Evolutionary conservation across 2,329 filamentous ascomycete genomes (phyloP).

Genomic region (Paecilomyces formosus): DNA sequence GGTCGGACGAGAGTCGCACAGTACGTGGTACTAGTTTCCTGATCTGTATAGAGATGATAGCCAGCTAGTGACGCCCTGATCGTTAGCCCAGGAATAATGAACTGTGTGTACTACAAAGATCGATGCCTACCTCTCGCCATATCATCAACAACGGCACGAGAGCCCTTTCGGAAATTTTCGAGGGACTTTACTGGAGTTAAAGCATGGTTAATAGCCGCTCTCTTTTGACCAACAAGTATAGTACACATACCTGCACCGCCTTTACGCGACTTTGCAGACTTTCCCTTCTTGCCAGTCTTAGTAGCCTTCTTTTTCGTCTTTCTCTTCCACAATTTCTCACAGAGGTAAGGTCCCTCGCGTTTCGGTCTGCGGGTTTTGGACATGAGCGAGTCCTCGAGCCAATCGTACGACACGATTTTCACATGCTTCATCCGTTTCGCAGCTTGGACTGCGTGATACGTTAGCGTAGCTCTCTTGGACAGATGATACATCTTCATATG

Average conservation of each 20-base stretch:
- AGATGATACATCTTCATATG: background rate
- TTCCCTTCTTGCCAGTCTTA: conserved; percentile 1
- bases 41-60: conserved; percentile 60
- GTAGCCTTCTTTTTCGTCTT: conserved; percentile 13
- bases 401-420: conserved; percentile 41
- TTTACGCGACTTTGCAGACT: background rate
- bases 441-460: conserved; percentile 26
- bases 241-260: conserved; percentile 2
- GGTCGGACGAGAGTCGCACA: conserved; percentile 53
- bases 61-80: conserved; percentile 36
- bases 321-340: conserved; percentile 30
- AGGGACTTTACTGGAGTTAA: conserved; percentile 5
- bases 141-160: conserved; percentile 10
- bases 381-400: conserved; percentile 39
- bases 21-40: conserved; percentile 53
- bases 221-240: background rate
- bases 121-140: conserved; percentile 13
- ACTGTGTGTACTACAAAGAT: background rate
- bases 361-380: conserved; percentile 26
- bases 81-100: background rate
- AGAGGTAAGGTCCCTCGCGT: conserved; percentile 24
- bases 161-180: conserved; percentile 12
- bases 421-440: conserved; percentile 30
- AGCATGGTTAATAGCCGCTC: conserved; percentile 2
- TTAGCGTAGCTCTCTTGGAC: background rate